Percentiles rank a stretch among this genome's conserved stretches.
Conservation (phyloP, 2,329 filamentous ascomycete genomes). For the Exutisphaerella laricina region DNA sequence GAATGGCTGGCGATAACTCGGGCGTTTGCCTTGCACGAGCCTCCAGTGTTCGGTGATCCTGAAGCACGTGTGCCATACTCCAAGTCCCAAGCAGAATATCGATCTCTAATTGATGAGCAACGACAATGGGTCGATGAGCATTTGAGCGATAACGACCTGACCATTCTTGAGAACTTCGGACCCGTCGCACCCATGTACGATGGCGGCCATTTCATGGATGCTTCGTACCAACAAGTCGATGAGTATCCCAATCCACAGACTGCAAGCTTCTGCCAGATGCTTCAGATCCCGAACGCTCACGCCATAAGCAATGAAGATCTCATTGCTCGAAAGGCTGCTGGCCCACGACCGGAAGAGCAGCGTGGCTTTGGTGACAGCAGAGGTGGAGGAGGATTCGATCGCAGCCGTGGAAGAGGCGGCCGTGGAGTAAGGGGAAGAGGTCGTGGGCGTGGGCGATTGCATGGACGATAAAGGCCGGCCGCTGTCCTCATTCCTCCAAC, state of each 20-base stretch:
- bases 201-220: conserved; percentile 23
- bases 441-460: conserved; percentile 9
- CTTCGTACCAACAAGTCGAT: conserved; percentile 32
- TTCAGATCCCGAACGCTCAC: conserved; percentile 73
- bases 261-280: conserved; percentile 67
- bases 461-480: neutral
- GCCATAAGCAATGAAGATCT: conserved; percentile 67
- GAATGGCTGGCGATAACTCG: conserved; percentile 96
- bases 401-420: conserved; percentile 20
- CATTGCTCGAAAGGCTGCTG: conserved; percentile 51
- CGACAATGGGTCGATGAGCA: conserved; percentile 76
- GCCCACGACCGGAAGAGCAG: conserved; percentile 46
- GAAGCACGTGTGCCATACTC: conserved; percentile 48
- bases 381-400: conserved; percentile 17
- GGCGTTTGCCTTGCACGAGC: conserved; percentile 59
- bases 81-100: conserved; percentile 46
- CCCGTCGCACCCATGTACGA: conserved; percentile 69
- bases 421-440: conserved; percentile 20
- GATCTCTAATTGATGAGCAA: conserved; percentile 61
- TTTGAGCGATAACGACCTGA: conserved; percentile 48
- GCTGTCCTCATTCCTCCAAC: too few relatives aligned
- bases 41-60: conserved; percentile 58
- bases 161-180: conserved; percentile 72
- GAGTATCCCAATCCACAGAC: conserved; percentile 91
- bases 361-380: conserved; percentile 21